Evolutionary conservation across 2,329 filamentous ascomycete genomes (phyloP), one percentile per base, ranked within the genome.

Genomic region (Ceratocystis cacaofunesta): DNA sequence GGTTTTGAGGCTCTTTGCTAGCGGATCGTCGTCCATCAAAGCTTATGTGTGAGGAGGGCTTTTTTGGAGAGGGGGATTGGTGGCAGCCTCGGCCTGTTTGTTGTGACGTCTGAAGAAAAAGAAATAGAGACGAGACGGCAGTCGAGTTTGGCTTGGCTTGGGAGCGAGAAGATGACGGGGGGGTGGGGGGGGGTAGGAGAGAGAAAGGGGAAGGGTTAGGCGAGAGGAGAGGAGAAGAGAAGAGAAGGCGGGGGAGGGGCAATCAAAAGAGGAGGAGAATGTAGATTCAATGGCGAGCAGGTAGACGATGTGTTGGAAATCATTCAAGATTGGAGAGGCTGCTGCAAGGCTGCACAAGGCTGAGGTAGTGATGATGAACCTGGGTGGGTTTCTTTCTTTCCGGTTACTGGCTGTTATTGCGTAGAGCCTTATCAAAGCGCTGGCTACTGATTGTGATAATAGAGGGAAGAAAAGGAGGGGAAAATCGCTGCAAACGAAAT

Each of bases 21-120:
- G 43, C 52, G 66, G 66, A 61, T 67, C 66, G 66, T 67, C 66
- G 66, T 67, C 66, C 66, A 67, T 67, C 62, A 65, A 67, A 57
- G 46, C 50, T 48, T 44, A 48, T 58, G 62, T 52, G 30, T 12
- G 30, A 32, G 12, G 43, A n/a, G 46, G 46, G 15, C 46, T 57
- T 32, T 12, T 57, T 57, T 5, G 19, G 22, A 22, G 22, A 22
- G n/a, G 4, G 8, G 25, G 10, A 7, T 22, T 57, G 52, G 17
- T 32, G 19, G 12, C 15, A 28, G 8, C 5, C 28, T 32, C 6
- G 30, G 52, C 28, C 30, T 57, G 52, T 17, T 28, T 28, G 52
- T 57, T 32, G 52, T 17, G 25, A 57, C 48, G 48, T 52, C 58
- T 36, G 25, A 10, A 61, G 43, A 41, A 28, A 19, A n/a, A 43